These are phyloP conservation scores for Cystofilobasidium ferigula DNA, from an alignment of 768 basidiomycete species.

Conservation along the genomic window DNA sequence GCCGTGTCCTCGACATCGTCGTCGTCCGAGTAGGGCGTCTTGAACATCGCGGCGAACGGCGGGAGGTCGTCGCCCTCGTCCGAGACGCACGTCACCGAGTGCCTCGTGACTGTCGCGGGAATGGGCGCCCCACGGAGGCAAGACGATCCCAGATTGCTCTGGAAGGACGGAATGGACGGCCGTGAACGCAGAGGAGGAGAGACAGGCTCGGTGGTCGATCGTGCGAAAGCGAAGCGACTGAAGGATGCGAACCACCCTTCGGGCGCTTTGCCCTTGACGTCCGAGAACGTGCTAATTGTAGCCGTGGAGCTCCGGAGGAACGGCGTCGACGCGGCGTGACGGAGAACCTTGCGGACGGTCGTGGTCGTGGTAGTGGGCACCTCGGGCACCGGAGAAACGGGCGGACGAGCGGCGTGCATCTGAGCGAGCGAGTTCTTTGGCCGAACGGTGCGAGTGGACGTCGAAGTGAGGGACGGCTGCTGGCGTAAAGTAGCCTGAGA, in stretches of 20 bases:
- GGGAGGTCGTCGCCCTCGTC: conserved; percentile 11
- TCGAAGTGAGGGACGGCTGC: not conserved
- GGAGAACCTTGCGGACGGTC: not conserved
- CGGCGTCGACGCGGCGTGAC: not conserved
- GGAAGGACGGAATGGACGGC: not conserved
- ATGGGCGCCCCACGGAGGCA: not conserved
- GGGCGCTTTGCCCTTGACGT: conserved; percentile 1
- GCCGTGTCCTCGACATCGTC: not conserved
- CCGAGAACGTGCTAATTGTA: not conserved
- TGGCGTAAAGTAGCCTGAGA: not conserved
- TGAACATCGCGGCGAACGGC: not conserved
- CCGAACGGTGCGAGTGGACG: not conserved
- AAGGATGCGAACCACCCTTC: not conserved
- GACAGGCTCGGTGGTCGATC: not conserved
- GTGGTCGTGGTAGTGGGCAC: not conserved
- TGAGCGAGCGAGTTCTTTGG: not conserved
- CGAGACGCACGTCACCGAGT: not conserved
- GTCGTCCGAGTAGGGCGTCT: not conserved
- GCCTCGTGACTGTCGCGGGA: not conserved
- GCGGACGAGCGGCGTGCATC: not conserved
- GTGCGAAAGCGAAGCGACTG: not conserved
- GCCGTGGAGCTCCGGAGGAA: not conserved
- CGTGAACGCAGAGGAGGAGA: not conserved
- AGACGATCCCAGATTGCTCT: not conserved
- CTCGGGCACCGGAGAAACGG: not conserved